Evolutionary conservation across 805 yeast genomes (phyloP).

Genomic region (Nakazawaea wickerhamii): DNA sequence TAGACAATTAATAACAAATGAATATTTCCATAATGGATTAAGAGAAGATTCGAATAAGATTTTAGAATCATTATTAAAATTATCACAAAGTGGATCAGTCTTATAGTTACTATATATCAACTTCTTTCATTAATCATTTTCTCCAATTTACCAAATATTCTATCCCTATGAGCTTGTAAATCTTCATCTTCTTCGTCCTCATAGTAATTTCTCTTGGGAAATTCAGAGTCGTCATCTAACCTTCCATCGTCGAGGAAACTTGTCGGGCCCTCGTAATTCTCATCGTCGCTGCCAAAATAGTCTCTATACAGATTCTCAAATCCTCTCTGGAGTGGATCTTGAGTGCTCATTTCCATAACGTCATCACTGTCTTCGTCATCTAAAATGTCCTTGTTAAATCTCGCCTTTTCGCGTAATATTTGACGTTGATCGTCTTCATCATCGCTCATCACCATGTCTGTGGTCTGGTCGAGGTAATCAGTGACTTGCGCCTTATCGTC

Average conservation of each 20-base stretch:
- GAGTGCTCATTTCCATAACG: conserved; percentile 7
- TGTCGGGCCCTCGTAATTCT: conserved; percentile 17
- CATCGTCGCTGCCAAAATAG: conserved; percentile 15
- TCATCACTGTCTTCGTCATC: conserved; percentile 14
- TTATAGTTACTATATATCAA: conserved; percentile 15
- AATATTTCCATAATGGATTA: conserved; percentile 46
- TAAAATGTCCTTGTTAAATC: conserved; percentile 25
- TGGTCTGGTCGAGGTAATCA: conserved; percentile 12
- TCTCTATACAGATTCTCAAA: conserved; percentile 29
- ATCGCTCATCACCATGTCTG: conserved; percentile 27
- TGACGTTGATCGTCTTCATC: conserved; percentile 34
- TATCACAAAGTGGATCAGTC: conserved; percentile 36
- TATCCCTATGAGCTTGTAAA: conserved; percentile 58
- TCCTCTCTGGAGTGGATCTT: conserved; percentile 16
- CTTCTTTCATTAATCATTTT: conserved; percentile 41
- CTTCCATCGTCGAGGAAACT: conserved; percentile 13
- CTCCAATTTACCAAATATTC: conserved; percentile 52
- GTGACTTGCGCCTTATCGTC: conserved; percentile 4
- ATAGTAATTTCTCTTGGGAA: conserved; percentile 45
- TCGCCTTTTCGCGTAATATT: conserved; percentile 26
- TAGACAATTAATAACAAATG: conserved; percentile 39
- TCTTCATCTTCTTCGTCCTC: conserved; percentile 52
- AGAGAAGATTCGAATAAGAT: conserved; percentile 36
- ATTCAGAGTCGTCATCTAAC: conserved; percentile 16
- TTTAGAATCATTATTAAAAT: conserved; percentile 32